Percentiles rank a stretch among this genome's conserved stretches.
Evolutionary conservation across 2,329 filamentous ascomycete species (phyloP).

Genomic region (Bipolaris cookei): DNA sequence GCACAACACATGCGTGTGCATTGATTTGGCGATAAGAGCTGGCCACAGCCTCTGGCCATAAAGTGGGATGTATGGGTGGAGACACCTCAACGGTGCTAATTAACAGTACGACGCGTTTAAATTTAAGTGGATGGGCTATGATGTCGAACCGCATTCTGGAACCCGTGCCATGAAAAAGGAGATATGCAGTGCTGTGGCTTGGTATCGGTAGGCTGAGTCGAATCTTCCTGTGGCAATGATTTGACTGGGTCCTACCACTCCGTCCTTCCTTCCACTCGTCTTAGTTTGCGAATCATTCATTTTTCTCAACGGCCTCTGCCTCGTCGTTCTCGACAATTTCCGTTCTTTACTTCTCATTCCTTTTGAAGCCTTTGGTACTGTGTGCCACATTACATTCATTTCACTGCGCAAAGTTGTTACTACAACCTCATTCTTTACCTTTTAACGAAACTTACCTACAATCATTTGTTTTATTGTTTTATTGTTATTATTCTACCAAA

Average conservation of each 20-base stretch:
- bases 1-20: not conserved
- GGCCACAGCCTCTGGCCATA: not conserved
- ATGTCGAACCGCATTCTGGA: not conserved
- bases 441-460: not conserved
- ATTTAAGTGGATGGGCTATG: not conserved
- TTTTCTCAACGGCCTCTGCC: not conserved
- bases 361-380: slow-evolving; percentile 2
- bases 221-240: not conserved
- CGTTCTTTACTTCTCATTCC: not conserved
- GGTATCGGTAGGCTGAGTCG: not conserved
- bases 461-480: not conserved
- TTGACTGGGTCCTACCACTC: not conserved
- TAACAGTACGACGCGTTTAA: not conserved
- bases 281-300: not conserved
- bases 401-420: not conserved
- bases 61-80: slow-evolving; percentile 1
- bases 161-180: slow-evolving; percentile 1
- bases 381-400: slow-evolving; percentile 4
- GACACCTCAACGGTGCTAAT: not conserved
- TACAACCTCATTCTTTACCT: not conserved
- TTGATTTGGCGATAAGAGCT: not conserved
- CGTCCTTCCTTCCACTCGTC: not conserved
- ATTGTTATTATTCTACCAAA: not conserved
- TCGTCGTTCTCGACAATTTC: not conserved
- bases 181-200: slow-evolving; percentile 1